Evolutionary conservation across 2,329 filamentous ascomycete genomes (phyloP).

Genomic region (Phyllosticta capitalensis): DNA sequence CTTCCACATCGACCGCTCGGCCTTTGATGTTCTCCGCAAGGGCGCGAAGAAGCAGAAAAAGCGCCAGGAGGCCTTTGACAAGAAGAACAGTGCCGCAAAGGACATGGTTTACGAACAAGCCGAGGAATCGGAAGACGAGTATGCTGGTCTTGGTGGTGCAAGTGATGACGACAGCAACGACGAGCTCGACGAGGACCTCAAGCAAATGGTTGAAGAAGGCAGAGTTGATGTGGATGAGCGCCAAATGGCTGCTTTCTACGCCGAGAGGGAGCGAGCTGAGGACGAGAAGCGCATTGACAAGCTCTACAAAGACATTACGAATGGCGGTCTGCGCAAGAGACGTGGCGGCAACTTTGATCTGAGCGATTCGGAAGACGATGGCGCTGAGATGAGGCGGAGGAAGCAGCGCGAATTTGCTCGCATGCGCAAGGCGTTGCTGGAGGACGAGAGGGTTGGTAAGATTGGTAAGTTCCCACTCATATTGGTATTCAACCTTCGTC

Average conservation of each 20-base stretch:
- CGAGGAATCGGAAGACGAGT: constrained; percentile 96
- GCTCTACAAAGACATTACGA: constrained; percentile 86
- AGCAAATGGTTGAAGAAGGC: constrained; percentile 80
- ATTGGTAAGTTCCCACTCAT: constrained; percentile 37
- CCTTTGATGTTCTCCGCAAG: constrained; percentile 63
- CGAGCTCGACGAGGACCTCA: constrained; percentile 64
- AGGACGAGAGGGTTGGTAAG: constrained; percentile 83
- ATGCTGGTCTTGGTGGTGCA: constrained; percentile 81
- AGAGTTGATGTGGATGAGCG: constrained; percentile 70
- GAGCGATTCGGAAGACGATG: constrained; percentile 83
- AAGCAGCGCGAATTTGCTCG: constrained; percentile 83
- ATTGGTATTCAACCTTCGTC: not conserved
- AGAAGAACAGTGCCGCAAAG: constrained; percentile 77
- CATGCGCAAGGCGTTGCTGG: constrained; percentile 80
- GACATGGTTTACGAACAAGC: constrained; percentile 84
- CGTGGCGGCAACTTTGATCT: constrained; percentile 63
- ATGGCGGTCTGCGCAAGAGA: constrained; percentile 75
- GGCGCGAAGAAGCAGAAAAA: constrained; percentile 44
- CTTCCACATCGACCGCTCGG: constrained; percentile 37
- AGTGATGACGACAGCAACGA: constrained; percentile 78
- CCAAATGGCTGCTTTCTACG: constrained; percentile 75
- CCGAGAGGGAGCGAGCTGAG: constrained; percentile 66
- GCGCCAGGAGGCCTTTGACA: constrained; percentile 54
- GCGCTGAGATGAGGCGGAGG: constrained; percentile 60
- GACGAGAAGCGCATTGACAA: constrained; percentile 87